These are phyloP conservation scores for Canna indica DNA, from an alignment of 176 grass and related monocot species.

Conservation along the genomic window DNA sequence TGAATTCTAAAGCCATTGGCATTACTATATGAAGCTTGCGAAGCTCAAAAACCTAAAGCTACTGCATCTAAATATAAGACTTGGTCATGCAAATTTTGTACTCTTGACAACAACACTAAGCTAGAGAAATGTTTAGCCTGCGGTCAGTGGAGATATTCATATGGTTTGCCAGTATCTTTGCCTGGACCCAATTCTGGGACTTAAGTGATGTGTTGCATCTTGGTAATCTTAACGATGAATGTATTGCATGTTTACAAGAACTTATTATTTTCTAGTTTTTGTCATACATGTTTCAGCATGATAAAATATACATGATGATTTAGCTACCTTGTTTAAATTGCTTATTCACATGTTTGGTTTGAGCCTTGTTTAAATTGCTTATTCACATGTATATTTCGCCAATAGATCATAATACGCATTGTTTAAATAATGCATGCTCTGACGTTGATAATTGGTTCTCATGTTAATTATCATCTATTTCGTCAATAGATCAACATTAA, in stretches of 20 bases:
- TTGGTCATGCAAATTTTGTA: conserved; percentile 95
- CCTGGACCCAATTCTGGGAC: conserved; percentile 36
- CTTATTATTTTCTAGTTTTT: neutral
- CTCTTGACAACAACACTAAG: conserved; percentile 56
- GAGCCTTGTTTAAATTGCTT: too few species aligned
- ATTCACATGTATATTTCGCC: too few species aligned
- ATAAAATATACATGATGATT: neutral
- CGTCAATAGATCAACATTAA: too few species aligned
- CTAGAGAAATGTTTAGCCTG: conserved; percentile 86
- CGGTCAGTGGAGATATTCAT: conserved; percentile 83
- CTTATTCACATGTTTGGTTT: too few species aligned
- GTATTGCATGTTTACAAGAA: neutral
- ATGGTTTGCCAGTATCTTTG: conserved; percentile 41
- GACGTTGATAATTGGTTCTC: too few species aligned
- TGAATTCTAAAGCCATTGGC: conserved; percentile 42
- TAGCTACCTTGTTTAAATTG: neutral
- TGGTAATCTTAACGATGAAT: neutral
- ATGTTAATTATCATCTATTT: too few species aligned
- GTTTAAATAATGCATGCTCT: too few species aligned
- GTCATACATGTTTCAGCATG: neutral
- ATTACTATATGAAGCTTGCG: conserved; percentile 79
- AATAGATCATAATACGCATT: too few species aligned
- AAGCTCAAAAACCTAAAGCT: conserved; percentile 50
- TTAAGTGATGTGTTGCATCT: conserved; percentile 12
- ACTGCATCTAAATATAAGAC: conserved; percentile 44